phyloP scores from a whole-genome alignment of 208 protist genomes.

The Crithidia bombi region DNA sequence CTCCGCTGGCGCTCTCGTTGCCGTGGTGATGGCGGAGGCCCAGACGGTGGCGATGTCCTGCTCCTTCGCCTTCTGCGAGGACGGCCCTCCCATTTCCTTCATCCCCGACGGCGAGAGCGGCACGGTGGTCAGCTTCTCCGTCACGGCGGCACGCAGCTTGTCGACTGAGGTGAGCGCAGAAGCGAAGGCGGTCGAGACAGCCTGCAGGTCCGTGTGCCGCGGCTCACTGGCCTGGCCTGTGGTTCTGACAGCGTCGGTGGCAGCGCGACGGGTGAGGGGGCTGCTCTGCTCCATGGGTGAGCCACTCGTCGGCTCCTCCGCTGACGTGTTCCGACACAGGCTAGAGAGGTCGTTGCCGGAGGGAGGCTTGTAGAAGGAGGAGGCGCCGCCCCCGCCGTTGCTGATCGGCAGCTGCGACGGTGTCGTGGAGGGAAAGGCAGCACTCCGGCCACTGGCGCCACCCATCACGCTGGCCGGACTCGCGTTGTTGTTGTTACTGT shows the following conservation, averaged over 20 bases:
- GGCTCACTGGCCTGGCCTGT: too few species aligned
- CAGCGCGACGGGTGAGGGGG: neutral
- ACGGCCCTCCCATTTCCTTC: neutral
- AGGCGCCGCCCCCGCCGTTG: neutral
- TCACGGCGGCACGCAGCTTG: neutral
- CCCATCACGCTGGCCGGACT: neutral
- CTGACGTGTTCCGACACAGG: slow-evolving; percentile 5
- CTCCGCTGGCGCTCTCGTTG: neutral
- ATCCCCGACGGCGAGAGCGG: neutral
- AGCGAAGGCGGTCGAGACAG: slow-evolving; percentile 6
- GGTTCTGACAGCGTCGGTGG: neutral
- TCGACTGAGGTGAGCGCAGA: neutral
- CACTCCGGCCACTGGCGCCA: neutral
- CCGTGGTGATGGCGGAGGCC: neutral
- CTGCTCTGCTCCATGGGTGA: neutral
- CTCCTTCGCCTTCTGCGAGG: neutral
- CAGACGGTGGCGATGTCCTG: neutral
- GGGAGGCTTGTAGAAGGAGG: slow-evolving; percentile 20
- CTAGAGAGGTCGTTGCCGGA: slow-evolving; percentile 14
- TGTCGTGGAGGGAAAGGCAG: neutral
- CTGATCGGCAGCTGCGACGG: neutral
- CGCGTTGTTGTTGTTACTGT: neutral
- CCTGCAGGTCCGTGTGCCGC: slow-evolving; percentile 9
- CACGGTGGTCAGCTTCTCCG: neutral
- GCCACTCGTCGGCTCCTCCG: neutral